Conservation (phyloP, 306 rosid genomes). For the Geum urbanum region DNA sequence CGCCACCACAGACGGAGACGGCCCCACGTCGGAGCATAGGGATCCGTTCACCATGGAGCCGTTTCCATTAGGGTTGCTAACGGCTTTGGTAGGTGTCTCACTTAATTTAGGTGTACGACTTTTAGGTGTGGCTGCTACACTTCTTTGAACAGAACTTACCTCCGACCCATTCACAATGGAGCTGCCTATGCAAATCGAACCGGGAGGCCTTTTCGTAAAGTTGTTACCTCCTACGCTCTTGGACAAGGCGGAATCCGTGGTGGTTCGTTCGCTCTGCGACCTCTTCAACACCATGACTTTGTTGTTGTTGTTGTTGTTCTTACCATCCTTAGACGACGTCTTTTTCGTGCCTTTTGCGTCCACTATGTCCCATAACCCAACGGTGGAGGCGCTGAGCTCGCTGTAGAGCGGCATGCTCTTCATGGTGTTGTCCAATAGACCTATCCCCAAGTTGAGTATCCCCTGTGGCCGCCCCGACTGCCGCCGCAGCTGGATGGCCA, state of each 20-base stretch:
- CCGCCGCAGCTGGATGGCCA: constrained; percentile 60
- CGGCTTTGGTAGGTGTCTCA: background rate
- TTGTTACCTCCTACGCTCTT: background rate
- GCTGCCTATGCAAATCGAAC: constrained; percentile 11
- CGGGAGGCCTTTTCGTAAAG: background rate
- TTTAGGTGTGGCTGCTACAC: background rate
- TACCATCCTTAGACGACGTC: background rate
- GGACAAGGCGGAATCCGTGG: background rate
- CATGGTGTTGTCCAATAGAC: constrained; percentile 49
- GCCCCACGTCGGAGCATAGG: constrained; percentile 52
- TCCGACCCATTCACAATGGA: constrained; percentile 31
- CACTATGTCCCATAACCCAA: constrained; percentile 33
- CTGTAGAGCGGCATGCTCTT: constrained; percentile 67
- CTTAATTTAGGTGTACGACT: background rate
- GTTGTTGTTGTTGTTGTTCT: background rate
- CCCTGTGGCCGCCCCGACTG: constrained; percentile 78
- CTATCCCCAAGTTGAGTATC: constrained; percentile 52
- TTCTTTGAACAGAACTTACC: background rate
- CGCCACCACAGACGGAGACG: constrained; percentile 70
- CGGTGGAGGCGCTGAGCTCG: constrained; percentile 49
- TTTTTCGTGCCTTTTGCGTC: constrained; percentile 22
- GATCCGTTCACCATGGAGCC: constrained; percentile 30
- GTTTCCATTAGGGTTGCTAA: background rate
- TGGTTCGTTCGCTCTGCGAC: constrained; percentile 30
- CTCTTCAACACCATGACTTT: constrained; percentile 13